phyloP scores from a whole-genome alignment of 2,329 filamentous ascomycete genomes.

The Xylogone sp. region DNA sequence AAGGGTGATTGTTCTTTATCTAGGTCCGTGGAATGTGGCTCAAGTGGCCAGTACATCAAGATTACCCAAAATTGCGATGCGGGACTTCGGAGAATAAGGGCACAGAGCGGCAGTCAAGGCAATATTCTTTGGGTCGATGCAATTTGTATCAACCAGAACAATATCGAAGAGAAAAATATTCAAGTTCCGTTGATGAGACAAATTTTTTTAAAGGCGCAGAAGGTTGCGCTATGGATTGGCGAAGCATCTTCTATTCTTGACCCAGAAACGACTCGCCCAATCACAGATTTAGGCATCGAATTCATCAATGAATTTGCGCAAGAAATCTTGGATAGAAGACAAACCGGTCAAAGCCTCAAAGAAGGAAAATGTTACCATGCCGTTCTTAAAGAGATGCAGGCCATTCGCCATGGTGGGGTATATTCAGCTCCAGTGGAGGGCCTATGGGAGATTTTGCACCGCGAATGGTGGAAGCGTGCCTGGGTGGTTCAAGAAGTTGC shows the following conservation, averaged over 20 bases:
- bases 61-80: constrained; percentile 2
- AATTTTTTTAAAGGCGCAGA: constrained; percentile 13
- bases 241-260: constrained; percentile 1
- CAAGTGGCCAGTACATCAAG: not conserved
- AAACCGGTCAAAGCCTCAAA: not conserved
- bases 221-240: constrained; percentile 14
- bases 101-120: not conserved
- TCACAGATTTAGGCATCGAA: constrained; percentile 1
- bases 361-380: not conserved
- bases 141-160: constrained; percentile 18
- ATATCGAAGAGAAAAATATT: constrained; percentile 14
- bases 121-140: constrained; percentile 4
- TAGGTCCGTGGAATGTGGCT: not conserved
- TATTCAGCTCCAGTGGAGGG: not conserved
- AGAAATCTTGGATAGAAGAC: not conserved
- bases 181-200: constrained; percentile 18
- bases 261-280: not conserved
- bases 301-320: constrained; percentile 1
- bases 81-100: constrained; percentile 1
- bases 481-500: constrained; percentile 1
- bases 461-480: constrained; percentile 1
- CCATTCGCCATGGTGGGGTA: not conserved
- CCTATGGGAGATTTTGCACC: constrained; percentile 1
- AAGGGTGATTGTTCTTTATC: constrained; percentile 1
- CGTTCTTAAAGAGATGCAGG: not conserved